A percentile compares a stretch with the other conserved stretches of the same genome.
phyloP scores from a whole-genome alignment of 108 stramenopile genomes.

The Nitzschia sp. region DNA sequence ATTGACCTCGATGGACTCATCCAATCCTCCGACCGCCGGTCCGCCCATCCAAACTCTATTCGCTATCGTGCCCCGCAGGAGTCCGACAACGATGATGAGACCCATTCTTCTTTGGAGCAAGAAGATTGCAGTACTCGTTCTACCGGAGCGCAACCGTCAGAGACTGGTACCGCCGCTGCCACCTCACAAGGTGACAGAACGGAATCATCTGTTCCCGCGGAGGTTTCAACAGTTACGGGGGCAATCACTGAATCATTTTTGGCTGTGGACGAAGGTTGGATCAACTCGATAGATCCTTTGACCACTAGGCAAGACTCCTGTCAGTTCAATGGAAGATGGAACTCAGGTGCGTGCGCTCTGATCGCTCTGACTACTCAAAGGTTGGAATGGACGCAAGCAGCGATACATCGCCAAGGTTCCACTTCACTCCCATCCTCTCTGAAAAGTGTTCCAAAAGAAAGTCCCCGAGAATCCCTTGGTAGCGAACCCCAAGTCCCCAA shows the following conservation, averaged over 20 bases:
- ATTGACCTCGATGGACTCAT: slow-evolving; percentile 78
- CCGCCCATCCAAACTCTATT: slow-evolving; percentile 61
- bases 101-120: slow-evolving; percentile 28
- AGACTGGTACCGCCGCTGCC: slow-evolving; percentile 15
- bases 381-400: slow-evolving; percentile 66
- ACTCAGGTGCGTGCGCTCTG: slow-evolving; percentile 82
- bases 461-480: slow-evolving; percentile 62
- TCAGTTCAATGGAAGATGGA: slow-evolving; percentile 81
- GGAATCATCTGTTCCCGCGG: slow-evolving; percentile 60
- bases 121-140: background rate
- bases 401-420: slow-evolving; percentile 41
- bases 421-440: slow-evolving; percentile 56
- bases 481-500: slow-evolving; percentile 39
- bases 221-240: slow-evolving; percentile 65
- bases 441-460: slow-evolving; percentile 69
- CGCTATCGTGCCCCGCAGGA: slow-evolving; percentile 78
- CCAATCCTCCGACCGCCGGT: slow-evolving; percentile 59
- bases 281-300: slow-evolving; percentile 81
- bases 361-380: slow-evolving; percentile 74
- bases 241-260: slow-evolving; percentile 79
- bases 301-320: slow-evolving; percentile 81
- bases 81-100: slow-evolving; percentile 55
- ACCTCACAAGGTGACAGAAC: slow-evolving; percentile 28
- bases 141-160: slow-evolving; percentile 15
- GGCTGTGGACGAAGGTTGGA: slow-evolving; percentile 85